Conservation (phyloP, 345 rosid species). For the Aquilaria sinensis region DNA sequence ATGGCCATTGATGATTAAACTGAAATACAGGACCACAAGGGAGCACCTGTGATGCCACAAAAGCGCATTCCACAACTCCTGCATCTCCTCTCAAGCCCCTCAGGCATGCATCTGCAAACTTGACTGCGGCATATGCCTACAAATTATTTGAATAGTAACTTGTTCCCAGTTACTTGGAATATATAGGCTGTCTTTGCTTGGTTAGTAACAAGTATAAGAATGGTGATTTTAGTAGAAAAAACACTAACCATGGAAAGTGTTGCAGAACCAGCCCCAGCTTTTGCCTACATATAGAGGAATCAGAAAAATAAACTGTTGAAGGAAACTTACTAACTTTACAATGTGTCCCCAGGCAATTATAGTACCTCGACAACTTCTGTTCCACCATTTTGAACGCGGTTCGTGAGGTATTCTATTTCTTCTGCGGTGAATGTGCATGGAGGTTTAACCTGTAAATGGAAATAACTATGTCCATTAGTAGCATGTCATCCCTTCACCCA, state of each 20-base stretch:
- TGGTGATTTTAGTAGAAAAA: not conserved
- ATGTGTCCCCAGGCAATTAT: not conserved
- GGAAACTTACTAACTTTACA: not conserved
- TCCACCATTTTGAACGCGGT: constrained; percentile 82
- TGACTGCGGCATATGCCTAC: constrained; percentile 84
- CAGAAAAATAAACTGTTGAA: not conserved
- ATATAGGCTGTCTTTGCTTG: not conserved
- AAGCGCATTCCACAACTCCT: constrained; percentile 51
- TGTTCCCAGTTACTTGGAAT: constrained; percentile 4
- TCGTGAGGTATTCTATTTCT: constrained; percentile 63
- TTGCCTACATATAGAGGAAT: constrained; percentile 42
- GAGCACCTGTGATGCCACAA: constrained; percentile 52
- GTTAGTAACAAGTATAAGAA: not conserved
- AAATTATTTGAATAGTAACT: not conserved
- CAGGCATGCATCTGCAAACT: constrained; percentile 81
- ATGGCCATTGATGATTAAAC: no score
- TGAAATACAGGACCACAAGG: not conserved
- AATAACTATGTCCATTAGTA: not conserved
- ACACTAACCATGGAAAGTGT: constrained; percentile 71
- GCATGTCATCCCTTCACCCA: not conserved
- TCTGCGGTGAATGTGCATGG: constrained; percentile 58
- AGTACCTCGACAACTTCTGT: constrained; percentile 82
- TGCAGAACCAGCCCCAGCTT: constrained; percentile 84
- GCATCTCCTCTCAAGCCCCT: constrained; percentile 77
- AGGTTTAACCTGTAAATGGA: constrained; percentile 50